These are phyloP conservation scores for Clavispora asparagi DNA, from an alignment of 805 yeast species.

Conservation along the genomic window DNA sequence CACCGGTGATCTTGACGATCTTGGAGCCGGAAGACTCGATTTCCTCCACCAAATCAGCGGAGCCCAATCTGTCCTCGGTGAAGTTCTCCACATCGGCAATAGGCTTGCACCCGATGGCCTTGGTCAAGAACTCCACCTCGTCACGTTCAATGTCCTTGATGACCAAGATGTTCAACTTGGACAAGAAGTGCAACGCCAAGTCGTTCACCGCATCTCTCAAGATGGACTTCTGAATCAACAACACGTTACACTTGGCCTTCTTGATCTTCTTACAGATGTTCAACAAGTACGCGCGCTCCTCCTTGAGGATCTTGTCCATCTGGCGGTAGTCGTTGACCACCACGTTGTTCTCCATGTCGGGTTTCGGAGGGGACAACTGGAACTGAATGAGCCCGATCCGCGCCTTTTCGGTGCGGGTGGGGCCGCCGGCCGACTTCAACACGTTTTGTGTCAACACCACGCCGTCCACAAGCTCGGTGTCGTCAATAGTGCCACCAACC, in stretches of 20 bases:
- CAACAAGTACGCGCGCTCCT: constrained; percentile 91
- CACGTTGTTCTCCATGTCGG: constrained; percentile 95
- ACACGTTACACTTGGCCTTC: constrained; percentile 92
- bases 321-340: constrained; percentile 97
- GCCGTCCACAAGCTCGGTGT: constrained; percentile 88
- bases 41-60: constrained; percentile 91
- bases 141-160: constrained; percentile 94
- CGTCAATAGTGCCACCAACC: constrained; percentile 97
- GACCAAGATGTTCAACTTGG: constrained; percentile 90
- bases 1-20: constrained; percentile 82
- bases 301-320: constrained; percentile 97
- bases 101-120: constrained; percentile 89
- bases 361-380: constrained; percentile 94
- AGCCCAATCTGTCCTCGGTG: constrained; percentile 87
- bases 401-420: constrained; percentile 91
- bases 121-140: constrained; percentile 84
- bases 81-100: constrained; percentile 93
- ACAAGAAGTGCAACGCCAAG: constrained; percentile 86
- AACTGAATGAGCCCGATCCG: constrained; percentile 84
- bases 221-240: constrained; percentile 87
- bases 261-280: constrained; percentile 95
- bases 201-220: constrained; percentile 93
- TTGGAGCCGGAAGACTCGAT: constrained; percentile 84
- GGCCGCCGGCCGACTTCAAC: constrained; percentile 89
- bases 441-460: constrained; percentile 90